Conservation (phyloP, 805 yeast genomes). For the Barnettozyma sucrosica region DNA sequence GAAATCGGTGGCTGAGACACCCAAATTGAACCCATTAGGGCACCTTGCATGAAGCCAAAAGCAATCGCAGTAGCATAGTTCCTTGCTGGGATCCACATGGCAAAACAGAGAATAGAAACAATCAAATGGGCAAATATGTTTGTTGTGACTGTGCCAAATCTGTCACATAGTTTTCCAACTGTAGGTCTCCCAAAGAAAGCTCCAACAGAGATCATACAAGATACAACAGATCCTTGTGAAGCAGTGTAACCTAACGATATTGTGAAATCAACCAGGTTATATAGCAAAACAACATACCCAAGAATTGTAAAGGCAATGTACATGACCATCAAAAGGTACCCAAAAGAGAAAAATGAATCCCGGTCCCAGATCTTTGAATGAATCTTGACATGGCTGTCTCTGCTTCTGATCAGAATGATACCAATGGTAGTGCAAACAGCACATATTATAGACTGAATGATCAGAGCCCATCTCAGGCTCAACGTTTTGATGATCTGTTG, state of each 20-base stretch:
- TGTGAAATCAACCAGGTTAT: constrained; percentile 53
- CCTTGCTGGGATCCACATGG: constrained; percentile 52
- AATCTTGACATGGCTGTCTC: constrained; percentile 32
- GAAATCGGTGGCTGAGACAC: constrained; percentile 42
- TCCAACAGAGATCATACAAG: constrained; percentile 56
- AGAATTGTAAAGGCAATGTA: constrained; percentile 44
- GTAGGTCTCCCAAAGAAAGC: constrained; percentile 49
- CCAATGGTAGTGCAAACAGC: constrained; percentile 30
- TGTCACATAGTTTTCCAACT: constrained; percentile 45
- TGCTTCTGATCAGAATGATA: constrained; percentile 30
- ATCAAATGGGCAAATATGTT: constrained; percentile 33
- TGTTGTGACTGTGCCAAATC: constrained; percentile 45
- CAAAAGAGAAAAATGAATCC: constrained; percentile 33
- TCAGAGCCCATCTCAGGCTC: constrained; percentile 27
- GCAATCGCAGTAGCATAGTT: constrained; percentile 49
- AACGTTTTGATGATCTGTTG: constrained; percentile 27
- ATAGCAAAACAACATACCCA: constrained; percentile 55
- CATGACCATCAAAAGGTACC: constrained; percentile 36
- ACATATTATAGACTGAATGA: constrained; percentile 32
- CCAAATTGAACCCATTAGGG: constrained; percentile 55
- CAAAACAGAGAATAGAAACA: constrained; percentile 35
- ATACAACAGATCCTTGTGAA: constrained; percentile 47
- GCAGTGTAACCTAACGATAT: constrained; percentile 50
- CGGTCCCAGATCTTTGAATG: constrained; percentile 36
- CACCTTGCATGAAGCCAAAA: constrained; percentile 46